Conservation (phyloP, 441 rosid species). For the Gossypium schwendimanii region DNA sequence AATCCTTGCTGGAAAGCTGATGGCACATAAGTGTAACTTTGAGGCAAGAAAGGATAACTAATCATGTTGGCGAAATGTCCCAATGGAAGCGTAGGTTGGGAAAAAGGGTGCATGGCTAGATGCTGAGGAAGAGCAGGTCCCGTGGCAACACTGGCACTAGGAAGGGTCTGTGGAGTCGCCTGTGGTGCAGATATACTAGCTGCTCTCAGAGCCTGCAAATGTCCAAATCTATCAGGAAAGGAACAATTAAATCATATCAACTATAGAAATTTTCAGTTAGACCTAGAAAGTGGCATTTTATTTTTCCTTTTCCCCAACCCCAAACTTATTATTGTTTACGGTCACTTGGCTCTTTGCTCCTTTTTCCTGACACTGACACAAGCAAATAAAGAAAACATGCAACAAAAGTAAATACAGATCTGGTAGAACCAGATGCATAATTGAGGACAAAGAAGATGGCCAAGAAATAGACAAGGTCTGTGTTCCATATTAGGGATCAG, state of each 20-base stretch:
- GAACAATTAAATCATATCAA: background rate
- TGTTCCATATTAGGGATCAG: background rate
- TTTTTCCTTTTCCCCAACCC: background rate
- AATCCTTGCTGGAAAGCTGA: conserved; percentile 85
- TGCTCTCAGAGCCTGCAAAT: conserved; percentile 55
- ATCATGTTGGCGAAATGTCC: conserved; percentile 86
- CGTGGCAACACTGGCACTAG: conserved; percentile 57
- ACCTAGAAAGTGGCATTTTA: background rate
- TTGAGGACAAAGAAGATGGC: background rate
- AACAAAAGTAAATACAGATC: background rate
- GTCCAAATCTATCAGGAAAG: conserved; percentile 16
- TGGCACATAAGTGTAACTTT: conserved; percentile 86
- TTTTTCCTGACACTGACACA: background rate
- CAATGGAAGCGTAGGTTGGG: conserved; percentile 79
- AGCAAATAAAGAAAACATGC: background rate
- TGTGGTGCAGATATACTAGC: conserved; percentile 53
- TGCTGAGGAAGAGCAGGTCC: conserved; percentile 87
- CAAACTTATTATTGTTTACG: background rate
- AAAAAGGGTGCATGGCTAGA: conserved; percentile 84
- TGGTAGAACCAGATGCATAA: background rate
- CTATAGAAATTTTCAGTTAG: background rate
- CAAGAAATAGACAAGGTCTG: background rate
- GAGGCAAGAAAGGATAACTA: conserved; percentile 82
- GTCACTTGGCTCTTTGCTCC: background rate
- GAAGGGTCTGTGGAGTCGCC: conserved; percentile 55